Base-by-base conservation (phyloP, 1,284 basidiomycete genomes). In the Schizophyllum amplum region DNA sequence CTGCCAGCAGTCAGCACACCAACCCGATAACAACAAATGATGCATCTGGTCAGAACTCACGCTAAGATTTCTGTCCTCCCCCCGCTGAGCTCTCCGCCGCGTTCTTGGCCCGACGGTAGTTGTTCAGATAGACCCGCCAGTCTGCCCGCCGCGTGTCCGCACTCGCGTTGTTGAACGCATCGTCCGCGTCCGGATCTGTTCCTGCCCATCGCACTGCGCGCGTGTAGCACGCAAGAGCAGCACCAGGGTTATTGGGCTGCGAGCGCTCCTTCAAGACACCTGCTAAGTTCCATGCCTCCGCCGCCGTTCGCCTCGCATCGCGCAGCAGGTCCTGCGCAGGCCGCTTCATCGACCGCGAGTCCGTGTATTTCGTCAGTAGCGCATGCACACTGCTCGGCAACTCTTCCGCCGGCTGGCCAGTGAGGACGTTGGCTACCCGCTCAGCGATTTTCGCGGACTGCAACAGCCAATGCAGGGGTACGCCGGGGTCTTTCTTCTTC, bases 241-340 rank as follows among this genome's bases (percentile, higher is more conserved):
- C 4, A 11, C 48, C 11, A 9, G 48, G 48, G 48, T 50, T 42
- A 9, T 17, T 17, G 13, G 33, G 33, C 33, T 42, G 13, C 33
- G 33, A 9, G 7, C 33, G 33, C 63, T 78, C 80, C 33, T 71
- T 66, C 20, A 78, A 58, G 20, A 75, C 66, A n/a, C 77, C 77
- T 59, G 75, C 66, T 55, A 78, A 61, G 60, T 75, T 76, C 77
- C 91, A 91, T 6, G 83, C 82, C 68, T 85, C 83, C 0, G 82
- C 82, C 13, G 86, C 84, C 17, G 84, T 83, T 42, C 86, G 75
- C 17, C 84, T 77, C 15, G 88, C 80, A 65, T 90, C 87, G 22
- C 84, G 80, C 48, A 90, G 74, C 4, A 90, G 70, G 50, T 74
- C 75, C 48, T 64, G 68, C n/a, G 88, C 85, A 1, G 82, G 80